Base-by-base conservation (phyloP, 306 rosid genomes). In the Spatholobus suberectus region DNA sequence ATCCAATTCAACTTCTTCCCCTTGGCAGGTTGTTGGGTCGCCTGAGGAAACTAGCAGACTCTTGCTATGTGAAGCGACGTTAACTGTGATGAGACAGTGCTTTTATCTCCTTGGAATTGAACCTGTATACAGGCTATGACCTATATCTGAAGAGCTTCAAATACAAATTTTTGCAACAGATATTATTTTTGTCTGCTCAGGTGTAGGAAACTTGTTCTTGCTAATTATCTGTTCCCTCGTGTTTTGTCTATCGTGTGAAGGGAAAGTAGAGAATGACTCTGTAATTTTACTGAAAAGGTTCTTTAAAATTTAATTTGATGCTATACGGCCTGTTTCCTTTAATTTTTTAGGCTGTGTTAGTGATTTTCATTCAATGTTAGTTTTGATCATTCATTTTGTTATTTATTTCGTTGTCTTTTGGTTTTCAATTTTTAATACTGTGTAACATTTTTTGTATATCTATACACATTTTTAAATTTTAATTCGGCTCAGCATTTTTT, bases 31-130 rank as follows among this genome's bases (percentile, higher is more conserved):
- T 43, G 89, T 90, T 24, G 97, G 99, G 15, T 86, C 94, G 1
- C 73, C 97, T 0, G 94, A 91, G 68, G 98, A 96, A 86, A 89
- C 95, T 3, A 92, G 99, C 62, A 78, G 99, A 86, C 99, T 96
- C 54, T 87, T 96, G 90, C 90, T 93, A 44, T 96, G 98, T 77
- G 99, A 96, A 87, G 98, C 98, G 69, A 93, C 99, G 0, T 93
- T 93, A 78, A 83, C 62, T 24, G 98, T 96, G 88, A 96, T 93
- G 96, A 89, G 97, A 37, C 87, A n/a, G n/a, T n/a, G n/a, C n/a
- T n/a, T n/a, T n/a, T n/a, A n/a, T n/a, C n/a, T n/a, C n/a, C n/a
- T n/a, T 0, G 99, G 99, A 47, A 93, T 96, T 23, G 92, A 75
- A 23, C 97, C 98, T 27, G 98, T 96, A 72, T 88, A 92, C 92